Percentiles rank a stretch among this genome's conserved stretches.
These are phyloP conservation scores for Pichia kluyveri DNA, from an alignment of 805 yeast genomes.

Conservation along the genomic window DNA sequence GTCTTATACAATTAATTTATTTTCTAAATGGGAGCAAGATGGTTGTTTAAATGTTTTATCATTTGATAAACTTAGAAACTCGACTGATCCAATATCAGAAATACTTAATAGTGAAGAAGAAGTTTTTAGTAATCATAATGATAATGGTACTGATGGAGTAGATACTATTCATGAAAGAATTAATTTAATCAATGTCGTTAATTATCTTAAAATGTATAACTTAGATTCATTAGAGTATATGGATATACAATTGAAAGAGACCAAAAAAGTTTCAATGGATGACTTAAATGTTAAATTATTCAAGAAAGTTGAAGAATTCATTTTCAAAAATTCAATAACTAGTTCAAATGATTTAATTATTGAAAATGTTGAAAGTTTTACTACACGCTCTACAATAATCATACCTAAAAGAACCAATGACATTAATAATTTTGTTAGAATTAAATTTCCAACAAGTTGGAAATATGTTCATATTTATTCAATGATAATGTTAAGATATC, in stretches of 20 bases:
- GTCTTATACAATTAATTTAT: not conserved
- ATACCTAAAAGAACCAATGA: not conserved
- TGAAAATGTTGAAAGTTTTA: not conserved
- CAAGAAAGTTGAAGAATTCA: conserved; percentile 1
- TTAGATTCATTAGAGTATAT: not conserved
- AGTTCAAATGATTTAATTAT: not conserved
- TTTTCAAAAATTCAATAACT: not conserved
- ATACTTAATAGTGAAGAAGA: not conserved
- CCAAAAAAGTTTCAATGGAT: too few species aligned
- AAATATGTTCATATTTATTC: conserved; percentile 2
- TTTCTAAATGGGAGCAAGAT: conserved; percentile 4
- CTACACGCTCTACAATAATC: not conserved
- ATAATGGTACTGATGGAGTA: too few species aligned
- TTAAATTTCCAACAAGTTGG: conserved; percentile 1
- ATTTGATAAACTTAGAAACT: not conserved
- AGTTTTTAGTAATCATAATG: too few species aligned
- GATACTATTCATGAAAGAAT: not conserved
- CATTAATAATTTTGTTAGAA: conserved; percentile 1
- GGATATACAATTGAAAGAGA: not conserved
- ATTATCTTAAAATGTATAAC: conserved; percentile 3
- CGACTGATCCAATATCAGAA: not conserved
- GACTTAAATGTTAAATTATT: not conserved
- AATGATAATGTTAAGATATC: not conserved
- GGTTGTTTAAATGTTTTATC: not conserved
- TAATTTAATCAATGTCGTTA: not conserved